Conservation (phyloP, 2,329 filamentous ascomycete species). For the Fonsecaea erecta region DNA sequence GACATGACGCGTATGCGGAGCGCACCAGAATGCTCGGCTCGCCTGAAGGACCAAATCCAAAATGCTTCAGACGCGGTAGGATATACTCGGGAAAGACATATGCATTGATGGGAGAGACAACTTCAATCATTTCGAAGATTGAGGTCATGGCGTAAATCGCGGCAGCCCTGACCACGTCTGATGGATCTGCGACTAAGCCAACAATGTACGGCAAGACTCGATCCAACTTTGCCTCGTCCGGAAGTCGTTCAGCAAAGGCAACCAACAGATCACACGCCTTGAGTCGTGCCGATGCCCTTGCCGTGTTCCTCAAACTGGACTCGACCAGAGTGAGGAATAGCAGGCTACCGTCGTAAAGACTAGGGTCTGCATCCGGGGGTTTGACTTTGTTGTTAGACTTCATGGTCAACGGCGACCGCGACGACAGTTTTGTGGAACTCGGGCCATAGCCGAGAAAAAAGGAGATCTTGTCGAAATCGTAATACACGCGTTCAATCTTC, state of each 20-base stretch:
- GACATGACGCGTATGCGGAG: slow-evolving; percentile 88
- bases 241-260: slow-evolving; percentile 86
- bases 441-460: slow-evolving; percentile 75
- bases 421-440: slow-evolving; percentile 36
- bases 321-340: slow-evolving; percentile 90
- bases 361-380: slow-evolving; percentile 53
- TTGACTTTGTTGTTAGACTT: slow-evolving; percentile 72
- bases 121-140: slow-evolving; percentile 80
- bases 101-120: slow-evolving; percentile 77
- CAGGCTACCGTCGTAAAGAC: slow-evolving; percentile 84
- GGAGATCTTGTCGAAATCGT: slow-evolving; percentile 97
- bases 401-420: slow-evolving; percentile 39
- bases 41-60: slow-evolving; percentile 58
- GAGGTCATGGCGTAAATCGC: slow-evolving; percentile 87
- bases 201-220: slow-evolving; percentile 90
- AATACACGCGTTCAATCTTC: slow-evolving; percentile 87
- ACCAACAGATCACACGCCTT: slow-evolving; percentile 89
- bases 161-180: slow-evolving; percentile 82
- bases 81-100: slow-evolving; percentile 71
- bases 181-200: slow-evolving; percentile 77
- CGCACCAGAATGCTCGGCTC: slow-evolving; percentile 73
- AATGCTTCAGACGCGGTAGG: slow-evolving; percentile 62
- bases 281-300: slow-evolving; percentile 82
- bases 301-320: slow-evolving; percentile 85
- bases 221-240: slow-evolving; percentile 94